phyloP scores from a whole-genome alignment of 2,329 filamentous ascomycete species.

The Tolypocladium amazonense region DNA sequence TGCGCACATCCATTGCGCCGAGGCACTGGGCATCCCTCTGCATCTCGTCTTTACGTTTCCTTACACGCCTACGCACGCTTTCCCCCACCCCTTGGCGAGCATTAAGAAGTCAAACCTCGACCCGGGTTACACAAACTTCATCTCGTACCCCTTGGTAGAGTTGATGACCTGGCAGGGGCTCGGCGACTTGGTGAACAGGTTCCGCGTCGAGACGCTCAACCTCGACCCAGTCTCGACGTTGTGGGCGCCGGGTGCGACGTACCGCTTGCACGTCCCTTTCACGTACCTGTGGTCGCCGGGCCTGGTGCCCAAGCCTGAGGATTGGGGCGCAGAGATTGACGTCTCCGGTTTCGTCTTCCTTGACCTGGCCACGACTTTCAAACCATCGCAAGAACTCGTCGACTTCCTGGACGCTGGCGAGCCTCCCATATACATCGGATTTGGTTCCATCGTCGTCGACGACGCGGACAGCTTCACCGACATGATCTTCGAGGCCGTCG shows the following conservation, averaged over 20 bases:
- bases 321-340: slow-evolving; percentile 61
- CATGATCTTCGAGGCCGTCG: slow-evolving; percentile 61
- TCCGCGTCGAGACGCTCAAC: slow-evolving; percentile 56
- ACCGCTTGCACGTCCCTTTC: slow-evolving; percentile 63
- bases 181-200: slow-evolving; percentile 67
- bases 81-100: slow-evolving; percentile 68
- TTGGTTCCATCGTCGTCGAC: slow-evolving; percentile 67
- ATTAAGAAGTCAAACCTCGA: slow-evolving; percentile 66
- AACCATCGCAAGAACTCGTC: slow-evolving; percentile 43
- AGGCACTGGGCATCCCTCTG: slow-evolving; percentile 65
- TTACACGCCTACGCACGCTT: slow-evolving; percentile 63
- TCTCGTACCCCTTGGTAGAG: slow-evolving; percentile 70
- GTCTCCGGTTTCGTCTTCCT: slow-evolving; percentile 73
- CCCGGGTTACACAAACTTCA: slow-evolving; percentile 65
- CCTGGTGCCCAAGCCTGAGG: slow-evolving; percentile 54
- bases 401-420: slow-evolving; percentile 46
- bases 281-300: slow-evolving; percentile 64
- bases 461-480: slow-evolving; percentile 58
- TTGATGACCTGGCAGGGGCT: slow-evolving; percentile 89
- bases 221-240: slow-evolving; percentile 66
- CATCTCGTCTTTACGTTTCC: slow-evolving; percentile 88
- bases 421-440: slow-evolving; percentile 62
- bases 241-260: slow-evolving; percentile 66
- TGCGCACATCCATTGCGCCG: slow-evolving; percentile 69
- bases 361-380: slow-evolving; percentile 52